phyloP scores from a whole-genome alignment of 1,284 basidiomycete genomes.

The Apiotrichum porosum region DNA sequence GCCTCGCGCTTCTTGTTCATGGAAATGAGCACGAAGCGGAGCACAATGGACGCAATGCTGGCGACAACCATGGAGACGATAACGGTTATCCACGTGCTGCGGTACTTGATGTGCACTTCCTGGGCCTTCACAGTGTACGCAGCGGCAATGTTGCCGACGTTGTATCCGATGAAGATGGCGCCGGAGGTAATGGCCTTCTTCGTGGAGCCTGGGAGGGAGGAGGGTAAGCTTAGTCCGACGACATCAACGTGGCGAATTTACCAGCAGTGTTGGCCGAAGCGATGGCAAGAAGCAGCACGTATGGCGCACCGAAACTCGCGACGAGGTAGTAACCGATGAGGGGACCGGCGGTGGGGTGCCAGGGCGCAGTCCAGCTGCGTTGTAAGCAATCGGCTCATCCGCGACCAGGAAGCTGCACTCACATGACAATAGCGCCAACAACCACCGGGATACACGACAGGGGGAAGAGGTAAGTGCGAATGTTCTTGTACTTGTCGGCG shows the following conservation, averaged over 20 bases:
- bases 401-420: neutral
- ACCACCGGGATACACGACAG: constrained; percentile 52
- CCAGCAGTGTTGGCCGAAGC: constrained; percentile 50
- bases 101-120: constrained; percentile 47
- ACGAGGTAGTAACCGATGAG: constrained; percentile 53
- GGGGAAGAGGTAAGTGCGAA: constrained; percentile 48
- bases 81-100: constrained; percentile 51
- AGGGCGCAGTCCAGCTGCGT: constrained; percentile 51
- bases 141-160: constrained; percentile 44
- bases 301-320: constrained; percentile 52
- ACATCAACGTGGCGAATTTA: neutral
- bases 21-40: constrained; percentile 35
- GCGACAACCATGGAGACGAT: constrained; percentile 46
- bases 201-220: constrained; percentile 38
- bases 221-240: too few species aligned
- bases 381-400: neutral
- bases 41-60: constrained; percentile 31
- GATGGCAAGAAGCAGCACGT: constrained; percentile 50
- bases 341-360: constrained; percentile 49
- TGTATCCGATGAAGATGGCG: constrained; percentile 50
- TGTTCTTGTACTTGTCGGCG: constrained; percentile 45
- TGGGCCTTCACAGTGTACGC: constrained; percentile 45
- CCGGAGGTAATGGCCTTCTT: constrained; percentile 50
- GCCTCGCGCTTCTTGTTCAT: constrained; percentile 42
- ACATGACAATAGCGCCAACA: constrained; percentile 47